A percentile compares a stretch with the other conserved stretches of the same genome.
phyloP scores from a whole-genome alignment of 2,329 filamentous ascomycete genomes.

The Ceratocystis huliohia region DNA sequence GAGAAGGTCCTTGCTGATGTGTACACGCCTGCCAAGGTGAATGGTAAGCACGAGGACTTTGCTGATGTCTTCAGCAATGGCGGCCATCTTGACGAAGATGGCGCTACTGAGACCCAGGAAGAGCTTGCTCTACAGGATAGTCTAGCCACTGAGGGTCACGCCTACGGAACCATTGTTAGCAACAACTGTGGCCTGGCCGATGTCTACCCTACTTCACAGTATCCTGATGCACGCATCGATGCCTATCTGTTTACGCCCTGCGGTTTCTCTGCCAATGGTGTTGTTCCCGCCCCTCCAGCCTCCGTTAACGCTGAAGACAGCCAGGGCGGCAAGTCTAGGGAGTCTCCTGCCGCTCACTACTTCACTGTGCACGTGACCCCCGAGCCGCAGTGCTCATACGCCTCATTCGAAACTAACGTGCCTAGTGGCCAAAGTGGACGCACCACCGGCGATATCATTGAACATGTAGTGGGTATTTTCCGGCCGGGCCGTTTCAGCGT shows the following conservation, averaged over 20 bases:
- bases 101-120: constrained; percentile 28
- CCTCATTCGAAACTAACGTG: constrained; percentile 96
- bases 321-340: background rate
- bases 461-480: constrained; percentile 92
- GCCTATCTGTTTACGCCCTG: constrained; percentile 95
- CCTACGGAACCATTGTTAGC: constrained; percentile 82
- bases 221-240: constrained; percentile 86
- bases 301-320: constrained; percentile 32
- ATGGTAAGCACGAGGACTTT: constrained; percentile 40
- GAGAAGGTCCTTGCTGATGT: constrained; percentile 56
- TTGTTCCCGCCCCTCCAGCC: constrained; percentile 61
- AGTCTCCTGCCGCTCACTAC: constrained; percentile 57
- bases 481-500: constrained; percentile 95
- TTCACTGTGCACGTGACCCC: constrained; percentile 98
- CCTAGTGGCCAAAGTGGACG: constrained; percentile 77
- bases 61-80: constrained; percentile 74
- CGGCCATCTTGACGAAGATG: constrained; percentile 39
- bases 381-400: constrained; percentile 92
- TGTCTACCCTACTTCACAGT: constrained; percentile 74
- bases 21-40: constrained; percentile 14
- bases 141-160: constrained; percentile 83
- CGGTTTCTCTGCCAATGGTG: constrained; percentile 93
- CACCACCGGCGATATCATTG: constrained; percentile 78
- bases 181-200: constrained; percentile 79
- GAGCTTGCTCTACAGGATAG: constrained; percentile 50